Base-by-base conservation (phyloP, 805 yeast species). In the Nakazawaea ernobii region DNA sequence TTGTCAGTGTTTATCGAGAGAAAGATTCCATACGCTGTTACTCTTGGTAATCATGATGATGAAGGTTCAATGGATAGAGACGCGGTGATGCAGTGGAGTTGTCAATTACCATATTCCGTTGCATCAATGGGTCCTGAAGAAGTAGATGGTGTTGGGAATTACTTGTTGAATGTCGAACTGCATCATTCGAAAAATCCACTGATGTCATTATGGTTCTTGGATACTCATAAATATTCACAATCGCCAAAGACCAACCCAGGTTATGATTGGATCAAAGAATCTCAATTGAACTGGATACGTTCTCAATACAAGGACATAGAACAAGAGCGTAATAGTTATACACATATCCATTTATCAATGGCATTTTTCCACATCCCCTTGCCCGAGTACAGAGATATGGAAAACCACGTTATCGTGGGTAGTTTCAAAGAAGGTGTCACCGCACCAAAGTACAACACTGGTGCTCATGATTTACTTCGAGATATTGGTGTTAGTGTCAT, bases 281-380 rank as follows among this genome's bases (percentile, higher is more conserved):
- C 73, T 20, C 96, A 89, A 62, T 68, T 86, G 53, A 71, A 74
- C 4, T 85, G 77, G 68, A 52, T 87, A 24, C 69, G 71, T 46
- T 56, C 61, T 20, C 58, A 68, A 45, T 55, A 65, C 42, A 60
- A 58, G 43, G 55, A 59, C 14, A 55, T 65, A 35, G 53, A 65
- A 40, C 52, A 58, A 45, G 54, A 61, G 14, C 52, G 61, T 28
- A 60, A 66, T 14, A 52, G 63, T 11, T 71, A 72, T 54, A 52
- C 72, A 1, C 67, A 68, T 14, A 64, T 63, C 4, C 83, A 79
- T 35, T 58, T 87, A 52, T 74, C 89, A 10, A 81, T 94, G 89
- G 96, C 95, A 0, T 92, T 94, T 57, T 86, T 91, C 73, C 99
- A 94, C 60, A 91, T 94, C 29, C 99, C 99, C 0, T 55, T 91